Percentiles rank a stretch among this genome's conserved stretches.
Conservation (phyloP, 2,329 filamentous ascomycete species). For the Escovopsis sp. region DNA sequence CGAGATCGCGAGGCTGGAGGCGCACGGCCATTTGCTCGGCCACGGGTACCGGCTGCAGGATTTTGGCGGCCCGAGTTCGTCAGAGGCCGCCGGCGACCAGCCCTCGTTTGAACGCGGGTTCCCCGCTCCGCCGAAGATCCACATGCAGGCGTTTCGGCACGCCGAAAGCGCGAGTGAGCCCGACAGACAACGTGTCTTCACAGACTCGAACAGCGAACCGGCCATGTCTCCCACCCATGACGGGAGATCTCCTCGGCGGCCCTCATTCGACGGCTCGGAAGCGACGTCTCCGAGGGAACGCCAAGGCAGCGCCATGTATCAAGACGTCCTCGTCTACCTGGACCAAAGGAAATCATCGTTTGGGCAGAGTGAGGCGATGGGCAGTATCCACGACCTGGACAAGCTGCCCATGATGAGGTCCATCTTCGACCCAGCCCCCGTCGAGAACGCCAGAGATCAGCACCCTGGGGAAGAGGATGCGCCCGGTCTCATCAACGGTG, state of each 20-base stretch:
- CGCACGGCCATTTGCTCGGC: neutral
- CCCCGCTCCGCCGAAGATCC: slow-evolving; percentile 17
- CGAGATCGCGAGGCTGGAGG: slow-evolving; percentile 17
- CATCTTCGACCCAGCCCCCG: no score
- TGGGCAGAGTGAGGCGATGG: slow-evolving; percentile 25
- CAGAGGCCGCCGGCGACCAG: slow-evolving; percentile 17
- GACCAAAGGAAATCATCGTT: slow-evolving; percentile 21
- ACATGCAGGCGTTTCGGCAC: neutral
- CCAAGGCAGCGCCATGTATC: slow-evolving; percentile 3
- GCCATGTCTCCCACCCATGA: neutral
- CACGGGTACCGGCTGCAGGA: no score
- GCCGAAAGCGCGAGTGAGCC: slow-evolving; percentile 12
- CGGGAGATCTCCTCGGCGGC: neutral
- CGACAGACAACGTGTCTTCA: neutral
- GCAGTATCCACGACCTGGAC: slow-evolving; percentile 6
- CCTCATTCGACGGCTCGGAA: slow-evolving; percentile 1
- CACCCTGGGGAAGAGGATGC: no score
- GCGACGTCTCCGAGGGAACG: slow-evolving; percentile 1
- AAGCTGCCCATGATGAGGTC: no score
- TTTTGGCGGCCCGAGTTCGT: slow-evolving; percentile 12
- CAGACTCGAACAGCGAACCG: neutral
- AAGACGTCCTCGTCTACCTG: slow-evolving; percentile 13
- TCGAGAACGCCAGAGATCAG: no score
- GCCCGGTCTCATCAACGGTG: no score
- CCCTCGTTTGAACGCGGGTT: slow-evolving; percentile 20